Percentiles rank a stretch among this genome's conserved stretches.
These are phyloP conservation scores for Nicotiana noctiflora DNA, from an alignment of 257 asterid species.

Conservation along the genomic window DNA sequence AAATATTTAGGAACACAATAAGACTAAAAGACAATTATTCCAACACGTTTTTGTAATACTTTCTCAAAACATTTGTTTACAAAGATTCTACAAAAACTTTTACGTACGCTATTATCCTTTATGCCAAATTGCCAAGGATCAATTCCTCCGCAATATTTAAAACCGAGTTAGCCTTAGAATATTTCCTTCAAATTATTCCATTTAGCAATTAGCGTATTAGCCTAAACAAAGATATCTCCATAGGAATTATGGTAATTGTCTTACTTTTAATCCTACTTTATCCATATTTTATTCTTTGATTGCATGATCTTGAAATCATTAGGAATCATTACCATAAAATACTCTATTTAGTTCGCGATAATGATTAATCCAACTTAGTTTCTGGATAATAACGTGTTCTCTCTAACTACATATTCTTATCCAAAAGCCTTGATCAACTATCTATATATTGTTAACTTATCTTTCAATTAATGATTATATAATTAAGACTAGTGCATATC, in stretches of 20 bases:
- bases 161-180: not conserved
- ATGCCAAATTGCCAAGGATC: not conserved
- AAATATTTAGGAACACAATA: not conserved
- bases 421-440: not conserved
- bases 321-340: not conserved
- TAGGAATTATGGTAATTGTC: not conserved
- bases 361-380: not conserved
- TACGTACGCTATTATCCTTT: not conserved
- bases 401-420: not conserved
- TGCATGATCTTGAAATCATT: not conserved
- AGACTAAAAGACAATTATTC: not conserved
- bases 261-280: not conserved
- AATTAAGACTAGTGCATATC: not conserved
- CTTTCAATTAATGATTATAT: not conserved
- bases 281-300: not conserved
- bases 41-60: not conserved
- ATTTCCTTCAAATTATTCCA: not conserved
- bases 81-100: too few relatives aligned
- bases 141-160: not conserved
- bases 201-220: not conserved
- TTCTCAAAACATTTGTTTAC: not conserved
- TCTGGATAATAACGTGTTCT: not conserved
- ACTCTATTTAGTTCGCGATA: not conserved
- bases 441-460: not conserved
- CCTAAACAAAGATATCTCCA: not conserved